These are phyloP conservation scores for Penicillium crystallinum DNA, from an alignment of 495 filamentous ascomycete genomes.

Conservation along the genomic window DNA sequence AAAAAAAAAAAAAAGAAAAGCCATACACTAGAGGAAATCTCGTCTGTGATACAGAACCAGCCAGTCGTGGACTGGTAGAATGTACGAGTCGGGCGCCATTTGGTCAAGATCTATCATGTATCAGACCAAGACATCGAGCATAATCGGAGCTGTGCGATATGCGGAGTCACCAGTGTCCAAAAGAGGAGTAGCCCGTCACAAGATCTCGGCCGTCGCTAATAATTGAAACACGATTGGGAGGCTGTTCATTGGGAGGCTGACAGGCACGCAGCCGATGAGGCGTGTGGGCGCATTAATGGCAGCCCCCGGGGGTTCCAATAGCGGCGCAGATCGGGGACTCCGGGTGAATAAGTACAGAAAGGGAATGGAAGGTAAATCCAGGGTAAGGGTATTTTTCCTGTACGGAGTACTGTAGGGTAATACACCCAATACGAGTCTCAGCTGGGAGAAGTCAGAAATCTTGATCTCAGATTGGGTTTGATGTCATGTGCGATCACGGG, in stretches of 20 bases:
- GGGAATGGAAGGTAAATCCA: neutral
- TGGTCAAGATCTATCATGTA: neutral
- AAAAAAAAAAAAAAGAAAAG: neutral
- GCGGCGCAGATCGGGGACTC: constrained; percentile 24
- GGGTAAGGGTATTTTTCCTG: constrained; percentile 24
- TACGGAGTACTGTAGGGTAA: constrained; percentile 11
- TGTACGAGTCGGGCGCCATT: neutral
- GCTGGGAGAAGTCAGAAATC: neutral
- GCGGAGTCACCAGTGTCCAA: neutral
- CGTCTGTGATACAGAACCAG: too few relatives aligned
- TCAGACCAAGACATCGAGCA: neutral
- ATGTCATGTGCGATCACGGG: constrained; percentile 22
- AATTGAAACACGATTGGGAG: constrained; percentile 10
- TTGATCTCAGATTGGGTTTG: constrained; percentile 1
- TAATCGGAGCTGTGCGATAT: constrained; percentile 16
- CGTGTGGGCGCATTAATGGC: constrained; percentile 12
- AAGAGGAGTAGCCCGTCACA: constrained; percentile 11
- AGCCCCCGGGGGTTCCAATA: constrained; percentile 19
- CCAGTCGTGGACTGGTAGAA: neutral
- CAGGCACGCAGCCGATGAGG: constrained; percentile 22
- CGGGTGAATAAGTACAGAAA: constrained; percentile 1
- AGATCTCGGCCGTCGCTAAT: constrained; percentile 8
- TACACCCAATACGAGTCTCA: neutral
- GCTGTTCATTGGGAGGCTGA: constrained; percentile 10
- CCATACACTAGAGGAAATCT: neutral